Evolutionary conservation across 2,329 filamentous ascomycete genomes (phyloP).

Genomic region (Sclerotinia trifoliorum): DNA sequence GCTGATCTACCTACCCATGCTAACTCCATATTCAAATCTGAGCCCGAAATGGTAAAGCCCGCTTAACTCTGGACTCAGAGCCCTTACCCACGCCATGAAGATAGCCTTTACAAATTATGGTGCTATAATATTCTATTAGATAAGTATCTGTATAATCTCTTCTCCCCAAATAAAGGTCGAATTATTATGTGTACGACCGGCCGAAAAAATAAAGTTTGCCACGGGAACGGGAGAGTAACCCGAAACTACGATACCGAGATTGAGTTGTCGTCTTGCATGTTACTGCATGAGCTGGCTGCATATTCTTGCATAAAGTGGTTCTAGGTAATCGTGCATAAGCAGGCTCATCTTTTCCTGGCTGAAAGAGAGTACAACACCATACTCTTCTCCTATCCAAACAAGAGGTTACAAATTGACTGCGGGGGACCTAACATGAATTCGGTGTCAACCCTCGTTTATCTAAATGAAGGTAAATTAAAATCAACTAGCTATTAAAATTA

Average conservation of each 20-base stretch:
- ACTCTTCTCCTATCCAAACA: not conserved
- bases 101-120: not conserved
- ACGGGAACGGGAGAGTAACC: not conserved
- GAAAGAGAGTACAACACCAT: not conserved
- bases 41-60: not conserved
- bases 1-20: not conserved
- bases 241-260: not conserved
- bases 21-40: not conserved
- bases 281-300: not conserved
- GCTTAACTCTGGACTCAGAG: not conserved
- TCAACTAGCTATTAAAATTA: not conserved
- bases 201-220: not conserved
- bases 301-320: not conserved
- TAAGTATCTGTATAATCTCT: not conserved
- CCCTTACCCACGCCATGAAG: not conserved
- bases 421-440: not conserved
- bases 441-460: not conserved
- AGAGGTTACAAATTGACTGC: not conserved
- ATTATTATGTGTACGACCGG: not conserved
- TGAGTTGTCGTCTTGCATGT: not conserved
- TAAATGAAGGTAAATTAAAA: not conserved
- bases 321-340: not conserved
- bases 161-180: not conserved
- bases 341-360: not conserved
- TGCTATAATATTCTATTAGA: not conserved